phyloP scores from a whole-genome alignment of 768 basidiomycete genomes.

The Glaciozyma antarctica region DNA sequence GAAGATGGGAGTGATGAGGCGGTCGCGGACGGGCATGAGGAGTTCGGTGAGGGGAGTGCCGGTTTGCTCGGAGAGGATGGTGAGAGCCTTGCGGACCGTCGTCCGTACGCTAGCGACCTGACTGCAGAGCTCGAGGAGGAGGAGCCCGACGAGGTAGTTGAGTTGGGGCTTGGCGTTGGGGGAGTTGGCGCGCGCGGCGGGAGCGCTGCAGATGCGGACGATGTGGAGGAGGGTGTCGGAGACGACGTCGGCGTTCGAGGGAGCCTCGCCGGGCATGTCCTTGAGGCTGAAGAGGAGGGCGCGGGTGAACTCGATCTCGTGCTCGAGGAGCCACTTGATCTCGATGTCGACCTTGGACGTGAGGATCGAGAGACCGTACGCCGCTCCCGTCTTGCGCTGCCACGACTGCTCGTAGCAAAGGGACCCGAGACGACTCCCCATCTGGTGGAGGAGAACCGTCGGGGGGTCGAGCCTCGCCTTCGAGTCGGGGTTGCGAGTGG shows the following conservation, averaged over 20 bases:
- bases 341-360: slow-evolving; percentile 61
- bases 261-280: slow-evolving; percentile 83
- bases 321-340: slow-evolving; percentile 67
- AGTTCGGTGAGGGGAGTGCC: slow-evolving; percentile 64
- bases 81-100: slow-evolving; percentile 71
- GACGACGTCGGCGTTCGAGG: slow-evolving; percentile 68
- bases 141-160: slow-evolving; percentile 62
- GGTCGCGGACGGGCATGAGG: slow-evolving; percentile 73
- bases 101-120: slow-evolving; percentile 75
- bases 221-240: slow-evolving; percentile 56
- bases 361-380: slow-evolving; percentile 72
- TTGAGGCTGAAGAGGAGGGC: slow-evolving; percentile 85
- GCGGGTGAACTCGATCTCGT: slow-evolving; percentile 80
- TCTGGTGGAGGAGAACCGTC: slow-evolving; percentile 57
- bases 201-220: slow-evolving; percentile 42
- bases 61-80: slow-evolving; percentile 63
- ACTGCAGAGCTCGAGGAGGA: slow-evolving; percentile 72
- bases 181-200: slow-evolving; percentile 48
- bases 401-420: slow-evolving; percentile 86
- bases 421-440: slow-evolving; percentile 70
- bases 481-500: slow-evolving; percentile 42
- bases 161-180: slow-evolving; percentile 37
- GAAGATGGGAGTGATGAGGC: slow-evolving; percentile 79
- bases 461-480: slow-evolving; percentile 41
- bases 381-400: slow-evolving; percentile 81